Evolutionary conservation across 805 yeast species (phyloP), one percentile per base, ranked within the genome.

Genomic region (Saturnispora besseyi): DNA sequence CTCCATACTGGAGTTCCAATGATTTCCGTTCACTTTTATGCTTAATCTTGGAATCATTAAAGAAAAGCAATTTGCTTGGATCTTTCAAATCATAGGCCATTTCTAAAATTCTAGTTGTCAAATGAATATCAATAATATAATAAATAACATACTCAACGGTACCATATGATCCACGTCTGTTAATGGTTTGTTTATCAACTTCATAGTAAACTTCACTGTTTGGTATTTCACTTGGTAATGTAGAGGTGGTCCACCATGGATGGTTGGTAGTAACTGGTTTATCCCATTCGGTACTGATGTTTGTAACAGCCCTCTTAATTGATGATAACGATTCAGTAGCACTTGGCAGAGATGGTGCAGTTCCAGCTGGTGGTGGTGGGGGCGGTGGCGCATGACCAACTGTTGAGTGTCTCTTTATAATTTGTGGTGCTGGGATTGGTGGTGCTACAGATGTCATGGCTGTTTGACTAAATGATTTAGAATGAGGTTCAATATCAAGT

Each of bases 51-150:
- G 51, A 60, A 62, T 59, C 67, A 21, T 56, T 72, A 72, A 54
- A 67, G 51, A 58, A 64, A 11, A 78, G 69, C 1, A 84, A 71
- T 1, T 71, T 61, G 12, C 74, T 61, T 1, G 93, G 88, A 50
- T 80, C 76, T 12, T 68, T 67, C 13, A 61, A 57, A 37, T 81
- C 82, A 58, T 71, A 87, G 22, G 74, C 71, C 4, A 85, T 66
- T 45, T 81, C 79, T 53, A 87, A 66, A 1, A 77, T 67, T 4
- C 81, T 69, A 56, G 82, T 87, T 1, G 93, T 77, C 56, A 83
- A 79, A 61, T 87, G 95, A 53, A 77, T 79, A 63, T 80, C 82
- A 38, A 89, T 65, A 12, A 88, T 71, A 60, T 87, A 87, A 55
- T 84, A 80, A 55, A 84, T 89, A 48, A 84, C 73, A 54, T 76